These are phyloP conservation scores for Cupressus sempervirens DNA, from an alignment of 75 land plant genomes.

Conservation along the genomic window DNA sequence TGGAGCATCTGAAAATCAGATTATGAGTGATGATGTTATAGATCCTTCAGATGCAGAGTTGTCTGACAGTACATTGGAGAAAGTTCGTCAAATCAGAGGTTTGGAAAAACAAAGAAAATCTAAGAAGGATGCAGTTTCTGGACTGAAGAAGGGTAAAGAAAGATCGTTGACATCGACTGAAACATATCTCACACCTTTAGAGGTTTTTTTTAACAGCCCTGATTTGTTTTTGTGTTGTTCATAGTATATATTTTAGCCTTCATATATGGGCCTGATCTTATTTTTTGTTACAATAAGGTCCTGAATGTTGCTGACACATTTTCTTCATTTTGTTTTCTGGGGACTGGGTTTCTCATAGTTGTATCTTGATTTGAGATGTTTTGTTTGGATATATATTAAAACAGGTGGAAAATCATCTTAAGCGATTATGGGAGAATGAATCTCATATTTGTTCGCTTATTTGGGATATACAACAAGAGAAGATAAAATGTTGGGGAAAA, in stretches of 20 bases:
- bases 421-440: slow-evolving; percentile 74
- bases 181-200: slow-evolving; percentile 25
- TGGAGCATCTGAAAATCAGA: slow-evolving; percentile 2
- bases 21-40: not conserved
- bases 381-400: not conserved
- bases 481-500: slow-evolving; percentile 1
- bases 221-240: not conserved
- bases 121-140: not conserved
- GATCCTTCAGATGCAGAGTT: slow-evolving; percentile 8
- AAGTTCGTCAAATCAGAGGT: not conserved
- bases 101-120: not conserved
- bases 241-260: not conserved
- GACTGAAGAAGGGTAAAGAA: slow-evolving; percentile 7
- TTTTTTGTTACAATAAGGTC: not conserved
- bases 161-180: not conserved
- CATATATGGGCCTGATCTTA: not conserved
- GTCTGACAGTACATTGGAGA: slow-evolving; percentile 14
- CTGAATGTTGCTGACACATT: not conserved
- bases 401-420: slow-evolving; percentile 61
- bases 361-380: not conserved
- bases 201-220: slow-evolving; percentile 10
- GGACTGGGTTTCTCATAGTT: not conserved
- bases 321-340: not conserved
- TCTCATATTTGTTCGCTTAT: slow-evolving; percentile 58
- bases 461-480: slow-evolving; percentile 51